phyloP scores from a whole-genome alignment of 495 filamentous ascomycete species.

The Penicillium taxi region DNA sequence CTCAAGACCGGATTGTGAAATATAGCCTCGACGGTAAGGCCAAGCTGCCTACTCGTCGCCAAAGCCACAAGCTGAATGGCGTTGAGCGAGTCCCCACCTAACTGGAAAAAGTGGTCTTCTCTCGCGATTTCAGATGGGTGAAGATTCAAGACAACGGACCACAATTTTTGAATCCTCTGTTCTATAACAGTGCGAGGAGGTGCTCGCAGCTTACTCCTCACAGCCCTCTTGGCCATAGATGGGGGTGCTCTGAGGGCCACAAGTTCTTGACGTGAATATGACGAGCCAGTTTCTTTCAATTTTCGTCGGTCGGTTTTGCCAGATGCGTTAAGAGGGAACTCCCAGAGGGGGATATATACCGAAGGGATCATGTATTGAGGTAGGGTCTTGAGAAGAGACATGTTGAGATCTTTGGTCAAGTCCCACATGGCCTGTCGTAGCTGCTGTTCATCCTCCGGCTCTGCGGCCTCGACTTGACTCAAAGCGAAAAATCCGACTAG shows the following conservation, averaged over 20 bases:
- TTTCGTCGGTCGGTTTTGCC: neutral
- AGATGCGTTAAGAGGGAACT: neutral
- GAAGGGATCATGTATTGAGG: neutral
- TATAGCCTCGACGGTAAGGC: neutral
- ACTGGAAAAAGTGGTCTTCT: neutral
- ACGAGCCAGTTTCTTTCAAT: neutral
- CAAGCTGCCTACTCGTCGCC: neutral
- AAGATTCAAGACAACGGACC: neutral
- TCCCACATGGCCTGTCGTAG: too few relatives aligned
- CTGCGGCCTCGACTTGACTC: neutral
- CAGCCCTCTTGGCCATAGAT: neutral
- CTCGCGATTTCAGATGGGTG: neutral
- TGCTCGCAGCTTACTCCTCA: too few relatives aligned
- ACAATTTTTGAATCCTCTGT: neutral
- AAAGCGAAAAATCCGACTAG: neutral
- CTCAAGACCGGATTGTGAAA: neutral
- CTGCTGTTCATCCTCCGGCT: neutral
- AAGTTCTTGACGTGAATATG: neutral
- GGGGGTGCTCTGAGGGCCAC: neutral
- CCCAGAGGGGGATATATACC: neutral
- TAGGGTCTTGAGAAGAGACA: neutral
- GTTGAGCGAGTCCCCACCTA: neutral
- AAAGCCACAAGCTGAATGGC: neutral
- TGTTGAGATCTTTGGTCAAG: too few relatives aligned
- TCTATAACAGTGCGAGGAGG: neutral